Base-by-base conservation (phyloP, 345 rosid species). In the Salix udensis region DNA sequence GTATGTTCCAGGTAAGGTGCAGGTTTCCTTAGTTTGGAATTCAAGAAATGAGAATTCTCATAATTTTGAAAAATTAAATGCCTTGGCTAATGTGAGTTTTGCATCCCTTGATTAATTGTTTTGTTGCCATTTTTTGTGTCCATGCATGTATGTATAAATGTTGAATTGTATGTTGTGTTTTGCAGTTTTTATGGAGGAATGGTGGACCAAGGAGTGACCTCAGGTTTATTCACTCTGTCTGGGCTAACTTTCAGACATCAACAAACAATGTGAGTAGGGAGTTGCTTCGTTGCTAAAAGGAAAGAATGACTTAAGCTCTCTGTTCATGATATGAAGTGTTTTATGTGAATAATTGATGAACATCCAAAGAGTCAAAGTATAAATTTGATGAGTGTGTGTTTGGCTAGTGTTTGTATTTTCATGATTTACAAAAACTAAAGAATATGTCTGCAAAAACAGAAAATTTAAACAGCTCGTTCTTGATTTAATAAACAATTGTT, bases 221-320 rank as follows among this genome's bases (percentile, higher is more conserved):
- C 68, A 86, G 83, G 71, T 68, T 91, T 26, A 82, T 93, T 78
- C 98, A 92, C 85, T 91, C 98, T 67, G 92, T 95, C 12, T 95
- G 98, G 98, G 98, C 92, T 71, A 95, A 95, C 86, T 95, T 95
- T 83, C 98, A 95, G 92, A 91, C 97, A 40, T 92, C 98, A 68
- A 79, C 93, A 76, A 95, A 85, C 80, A 92, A 95, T 84, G 98
- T 93, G 80, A 90, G 98, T 82, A 67, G 24, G 65, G 79, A 68
- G 23, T 16, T 70, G 16, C 48, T 60, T 75, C 73, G 30, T 64
- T 70, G 15, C 31, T 26, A 30, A 69, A 46, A 21, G 7, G 55
- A 31, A 23, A 31, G 30, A 23, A 60, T 28, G 37, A 40, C 24
- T 13, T 67, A 19, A 23, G 19, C 65, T n/a, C 53, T 64, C 31